These are phyloP conservation scores for Calonectria pseudoturangicola DNA, from an alignment of 2,329 filamentous ascomycete species.

Conservation along the genomic window DNA sequence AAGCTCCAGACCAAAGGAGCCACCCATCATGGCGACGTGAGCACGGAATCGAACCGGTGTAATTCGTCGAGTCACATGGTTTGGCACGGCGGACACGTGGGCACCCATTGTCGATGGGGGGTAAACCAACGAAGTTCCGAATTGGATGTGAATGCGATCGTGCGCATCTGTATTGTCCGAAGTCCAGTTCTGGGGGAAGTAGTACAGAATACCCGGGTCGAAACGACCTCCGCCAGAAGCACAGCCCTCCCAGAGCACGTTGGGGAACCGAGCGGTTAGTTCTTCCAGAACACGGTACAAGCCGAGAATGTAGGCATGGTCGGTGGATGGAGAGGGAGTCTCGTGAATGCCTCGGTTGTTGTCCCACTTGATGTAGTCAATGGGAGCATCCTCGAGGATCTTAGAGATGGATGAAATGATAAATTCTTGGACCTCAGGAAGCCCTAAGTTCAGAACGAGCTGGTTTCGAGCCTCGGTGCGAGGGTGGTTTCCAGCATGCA, in stretches of 20 bases:
- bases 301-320: constrained; percentile 78
- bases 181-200: constrained; percentile 80
- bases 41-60: constrained; percentile 76
- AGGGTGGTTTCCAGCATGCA: constrained; percentile 74
- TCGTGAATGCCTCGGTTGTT: constrained; percentile 81
- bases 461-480: constrained; percentile 75
- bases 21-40: constrained; percentile 81
- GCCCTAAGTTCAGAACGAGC: constrained; percentile 76
- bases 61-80: constrained; percentile 72
- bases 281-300: constrained; percentile 77
- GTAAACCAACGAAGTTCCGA: constrained; percentile 78
- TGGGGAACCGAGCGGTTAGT: constrained; percentile 75
- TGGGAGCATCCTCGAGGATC: constrained; percentile 71
- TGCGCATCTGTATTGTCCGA: constrained; percentile 79
- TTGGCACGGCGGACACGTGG: constrained; percentile 78
- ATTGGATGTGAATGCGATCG: constrained; percentile 76
- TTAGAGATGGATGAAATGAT: constrained; percentile 74
- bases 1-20: constrained; percentile 79
- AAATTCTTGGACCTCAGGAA: constrained; percentile 78
- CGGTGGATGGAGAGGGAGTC: constrained; percentile 69
- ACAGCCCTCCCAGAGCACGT: constrained; percentile 80
- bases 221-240: constrained; percentile 79
- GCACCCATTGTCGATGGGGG: constrained; percentile 79
- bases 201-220: constrained; percentile 77
- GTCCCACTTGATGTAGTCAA: constrained; percentile 81